Base-by-base conservation (phyloP, 257 asterid genomes). In the Solanum tarijense region DNA sequence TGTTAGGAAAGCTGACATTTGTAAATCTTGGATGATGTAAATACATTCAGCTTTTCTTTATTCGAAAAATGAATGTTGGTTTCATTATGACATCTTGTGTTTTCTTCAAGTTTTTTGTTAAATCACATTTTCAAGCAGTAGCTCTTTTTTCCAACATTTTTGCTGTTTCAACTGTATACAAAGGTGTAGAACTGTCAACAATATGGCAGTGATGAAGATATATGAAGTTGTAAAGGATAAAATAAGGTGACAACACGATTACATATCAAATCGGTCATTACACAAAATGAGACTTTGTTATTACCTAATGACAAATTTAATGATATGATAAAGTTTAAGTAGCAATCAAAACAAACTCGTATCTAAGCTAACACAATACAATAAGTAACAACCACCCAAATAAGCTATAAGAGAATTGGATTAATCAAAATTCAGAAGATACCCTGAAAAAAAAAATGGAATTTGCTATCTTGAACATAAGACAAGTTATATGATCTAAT, bases 11-110 rank as follows among this genome's bases (percentile, higher is more conserved):
- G 86, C 86, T 48, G 92, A 90, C 39, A 72, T 71, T 91, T 91
- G 95, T 92, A 89, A 91, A 89, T 89, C 92, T 92, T 92, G 95
- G 91, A 91, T 91, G 66, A 84, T 94, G 96, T 94, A 94, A 52
- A 94, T 93, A 92, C 92, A 87, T 90, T 91, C 90, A 89, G 90
- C 85, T 34, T 83, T 84, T 29, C 65, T 7, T 52, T 27, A 71
- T 60, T 87, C 38, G 2, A 36, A 79, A 78, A 66, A 73, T 66
- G 78, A 60, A n/a, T 38, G 12, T n/a, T 39, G 27, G 79, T 84
- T 84, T 65, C 85, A 7, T 46, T 81, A 27, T 86, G 48, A n/a
- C 11, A 0, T 55, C 3, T 12, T 18, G 8, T 7, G 39, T 11
- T 23, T 41, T 14, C 14, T 78, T 79, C 39, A 25, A 79, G 9